Conservation (phyloP, 1,139 yeast species). For the Citeromyces siamensis region DNA sequence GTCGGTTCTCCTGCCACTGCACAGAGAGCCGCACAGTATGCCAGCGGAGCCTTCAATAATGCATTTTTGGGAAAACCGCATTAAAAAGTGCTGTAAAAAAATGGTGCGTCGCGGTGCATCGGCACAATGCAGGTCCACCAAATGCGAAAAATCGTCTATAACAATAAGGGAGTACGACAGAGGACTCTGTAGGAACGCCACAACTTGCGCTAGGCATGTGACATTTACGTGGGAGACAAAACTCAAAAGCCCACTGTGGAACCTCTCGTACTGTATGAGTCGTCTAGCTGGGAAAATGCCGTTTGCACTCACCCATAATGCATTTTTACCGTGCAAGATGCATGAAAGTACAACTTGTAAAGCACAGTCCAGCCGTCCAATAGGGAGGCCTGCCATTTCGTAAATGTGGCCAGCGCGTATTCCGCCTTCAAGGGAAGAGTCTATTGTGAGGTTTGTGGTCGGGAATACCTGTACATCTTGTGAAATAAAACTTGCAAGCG, state of each 20-base stretch:
- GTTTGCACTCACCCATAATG: neutral
- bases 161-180: neutral
- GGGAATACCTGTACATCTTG: neutral
- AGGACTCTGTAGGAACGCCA: neutral
- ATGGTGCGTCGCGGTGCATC: neutral
- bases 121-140: neutral
- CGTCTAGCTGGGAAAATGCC: neutral
- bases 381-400: conserved; percentile 1
- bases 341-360: neutral
- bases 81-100: neutral
- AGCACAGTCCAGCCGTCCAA: conserved; percentile 1
- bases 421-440: neutral
- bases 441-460: neutral
- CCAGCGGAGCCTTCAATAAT: neutral
- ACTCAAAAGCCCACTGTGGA: neutral
- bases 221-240: neutral
- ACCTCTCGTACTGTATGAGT: neutral
- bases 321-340: neutral
- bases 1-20: neutral
- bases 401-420: neutral
- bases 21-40: conserved; percentile 1
- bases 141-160: neutral
- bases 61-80: neutral
- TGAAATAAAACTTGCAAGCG: neutral
- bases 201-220: neutral